Evolutionary conservation across 495 filamentous ascomycete species (phyloP).

Genomic region (Usnea hakonensis): DNA sequence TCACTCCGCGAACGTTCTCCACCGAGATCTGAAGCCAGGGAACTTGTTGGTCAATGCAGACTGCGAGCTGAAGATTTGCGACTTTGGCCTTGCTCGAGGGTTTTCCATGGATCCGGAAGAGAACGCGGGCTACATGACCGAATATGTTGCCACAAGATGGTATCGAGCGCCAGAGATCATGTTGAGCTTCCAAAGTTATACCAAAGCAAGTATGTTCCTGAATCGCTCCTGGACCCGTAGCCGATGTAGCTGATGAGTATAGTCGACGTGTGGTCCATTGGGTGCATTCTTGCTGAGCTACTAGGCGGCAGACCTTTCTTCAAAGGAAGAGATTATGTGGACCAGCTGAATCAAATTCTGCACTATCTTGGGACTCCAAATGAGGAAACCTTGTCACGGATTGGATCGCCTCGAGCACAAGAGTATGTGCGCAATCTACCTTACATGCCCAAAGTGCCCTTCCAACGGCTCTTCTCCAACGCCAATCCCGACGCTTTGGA

Average conservation of each 20-base stretch:
- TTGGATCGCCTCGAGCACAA: slow-evolving; percentile 91
- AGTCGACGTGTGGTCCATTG: slow-evolving; percentile 99
- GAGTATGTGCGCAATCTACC: slow-evolving; percentile 98
- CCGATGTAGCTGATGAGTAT: background rate
- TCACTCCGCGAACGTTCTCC: slow-evolving; percentile 94
- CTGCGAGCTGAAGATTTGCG: slow-evolving; percentile 98
- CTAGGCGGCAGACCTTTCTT: slow-evolving; percentile 96
- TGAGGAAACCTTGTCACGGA: slow-evolving; percentile 87
- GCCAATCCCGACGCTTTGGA: slow-evolving; percentile 96
- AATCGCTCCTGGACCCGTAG: background rate
- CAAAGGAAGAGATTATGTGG: slow-evolving; percentile 97
- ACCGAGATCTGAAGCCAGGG: slow-evolving; percentile 93
- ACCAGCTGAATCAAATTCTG: slow-evolving; percentile 98
- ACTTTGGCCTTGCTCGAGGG: slow-evolving; percentile 92
- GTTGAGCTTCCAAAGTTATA: slow-evolving; percentile 99
- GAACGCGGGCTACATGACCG: slow-evolving; percentile 98
- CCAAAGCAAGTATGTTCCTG: slow-evolving; percentile 82
- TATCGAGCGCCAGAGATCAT: slow-evolving; percentile 98
- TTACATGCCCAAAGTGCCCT: slow-evolving; percentile 87
- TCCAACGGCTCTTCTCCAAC: slow-evolving; percentile 81
- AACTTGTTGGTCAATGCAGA: slow-evolving; percentile 97
- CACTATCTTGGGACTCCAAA: slow-evolving; percentile 96
- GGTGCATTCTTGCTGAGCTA: slow-evolving; percentile 94
- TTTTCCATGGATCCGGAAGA: slow-evolving; percentile 97
- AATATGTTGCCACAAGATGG: slow-evolving; percentile 98